Evolutionary conservation across 192 early-diverging fungal genomes (phyloP).

Genomic region (Umbelopsis sp.): DNA sequence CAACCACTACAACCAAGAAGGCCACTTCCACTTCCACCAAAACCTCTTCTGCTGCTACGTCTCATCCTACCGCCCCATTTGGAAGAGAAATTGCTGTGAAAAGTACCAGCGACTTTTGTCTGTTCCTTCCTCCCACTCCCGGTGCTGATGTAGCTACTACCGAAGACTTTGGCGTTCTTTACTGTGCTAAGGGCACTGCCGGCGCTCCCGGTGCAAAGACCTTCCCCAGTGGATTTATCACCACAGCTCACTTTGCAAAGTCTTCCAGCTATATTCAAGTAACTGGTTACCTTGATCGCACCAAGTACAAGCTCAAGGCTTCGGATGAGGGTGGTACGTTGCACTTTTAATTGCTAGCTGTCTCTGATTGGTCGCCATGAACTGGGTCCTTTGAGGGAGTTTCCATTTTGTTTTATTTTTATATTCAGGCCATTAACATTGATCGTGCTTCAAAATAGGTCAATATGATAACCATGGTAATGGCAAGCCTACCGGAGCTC

Average conservation of each 20-base stretch:
- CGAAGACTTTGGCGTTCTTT: conserved; percentile 46
- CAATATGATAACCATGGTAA: conserved; percentile 48
- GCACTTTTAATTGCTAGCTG: not conserved
- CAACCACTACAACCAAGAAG: not conserved
- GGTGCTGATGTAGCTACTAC: conserved; percentile 42
- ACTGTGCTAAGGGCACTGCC: conserved; percentile 39
- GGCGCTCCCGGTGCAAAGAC: conserved; percentile 37
- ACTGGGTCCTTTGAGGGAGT: too few species aligned
- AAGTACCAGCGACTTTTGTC: conserved; percentile 21
- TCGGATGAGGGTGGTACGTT: conserved; percentile 41
- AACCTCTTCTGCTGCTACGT: not conserved
- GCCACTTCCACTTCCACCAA: conserved; percentile 1
- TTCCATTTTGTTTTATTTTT: not conserved
- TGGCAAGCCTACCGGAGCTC: conserved; percentile 31
- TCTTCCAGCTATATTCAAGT: conserved; percentile 46
- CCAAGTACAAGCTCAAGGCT: conserved; percentile 34
- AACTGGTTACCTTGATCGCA: conserved; percentile 46
- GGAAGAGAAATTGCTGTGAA: not conserved
- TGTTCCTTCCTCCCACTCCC: conserved; percentile 41
- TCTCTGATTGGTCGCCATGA: too few species aligned
- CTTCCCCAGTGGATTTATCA: conserved; percentile 52
- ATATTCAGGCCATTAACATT: not conserved
- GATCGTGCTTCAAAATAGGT: not conserved
- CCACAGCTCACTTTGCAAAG: conserved; percentile 39
- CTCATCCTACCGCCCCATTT: not conserved